Evolutionary conservation across 148 eudicot species (phyloP).

Genomic region (Fagopyrum homotropicum): DNA sequence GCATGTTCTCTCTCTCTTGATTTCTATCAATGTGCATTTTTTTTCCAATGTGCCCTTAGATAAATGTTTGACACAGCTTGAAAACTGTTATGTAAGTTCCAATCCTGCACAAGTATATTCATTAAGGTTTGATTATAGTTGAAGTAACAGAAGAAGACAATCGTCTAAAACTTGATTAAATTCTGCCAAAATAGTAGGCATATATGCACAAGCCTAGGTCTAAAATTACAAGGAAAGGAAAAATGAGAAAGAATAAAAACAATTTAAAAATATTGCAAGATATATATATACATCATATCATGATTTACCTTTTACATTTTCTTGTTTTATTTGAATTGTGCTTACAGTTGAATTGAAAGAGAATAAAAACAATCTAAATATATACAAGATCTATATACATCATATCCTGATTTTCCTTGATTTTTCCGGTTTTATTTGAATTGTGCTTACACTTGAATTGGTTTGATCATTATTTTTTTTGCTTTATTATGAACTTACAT

Average conservation of each 20-base stretch:
- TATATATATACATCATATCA: background rate
- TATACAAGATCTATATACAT: too few relatives aligned
- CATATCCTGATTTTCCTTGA: background rate
- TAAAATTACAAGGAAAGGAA: too few relatives aligned
- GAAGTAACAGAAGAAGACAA: background rate
- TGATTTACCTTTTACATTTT: background rate
- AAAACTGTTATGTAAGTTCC: background rate
- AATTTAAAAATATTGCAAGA: too few relatives aligned
- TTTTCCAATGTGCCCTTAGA: background rate
- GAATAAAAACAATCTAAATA: too few relatives aligned
- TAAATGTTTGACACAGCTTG: background rate
- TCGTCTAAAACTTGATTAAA: background rate
- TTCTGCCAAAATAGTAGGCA: too few relatives aligned
- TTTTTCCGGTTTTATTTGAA: background rate
- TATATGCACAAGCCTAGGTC: too few relatives aligned
- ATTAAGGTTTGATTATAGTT: background rate
- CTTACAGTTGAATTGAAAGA: background rate
- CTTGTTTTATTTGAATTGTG: background rate
- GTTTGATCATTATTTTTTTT: background rate
- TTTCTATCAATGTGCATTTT: background rate
- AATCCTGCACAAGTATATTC: background rate
- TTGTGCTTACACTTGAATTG: background rate
- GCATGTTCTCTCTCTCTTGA: constrained; percentile 2
- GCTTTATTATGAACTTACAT: background rate
- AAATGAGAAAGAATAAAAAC: too few relatives aligned